Evolutionary conservation across 2,329 filamentous ascomycete species (phyloP).

Genomic region (Alternaria rosae): DNA sequence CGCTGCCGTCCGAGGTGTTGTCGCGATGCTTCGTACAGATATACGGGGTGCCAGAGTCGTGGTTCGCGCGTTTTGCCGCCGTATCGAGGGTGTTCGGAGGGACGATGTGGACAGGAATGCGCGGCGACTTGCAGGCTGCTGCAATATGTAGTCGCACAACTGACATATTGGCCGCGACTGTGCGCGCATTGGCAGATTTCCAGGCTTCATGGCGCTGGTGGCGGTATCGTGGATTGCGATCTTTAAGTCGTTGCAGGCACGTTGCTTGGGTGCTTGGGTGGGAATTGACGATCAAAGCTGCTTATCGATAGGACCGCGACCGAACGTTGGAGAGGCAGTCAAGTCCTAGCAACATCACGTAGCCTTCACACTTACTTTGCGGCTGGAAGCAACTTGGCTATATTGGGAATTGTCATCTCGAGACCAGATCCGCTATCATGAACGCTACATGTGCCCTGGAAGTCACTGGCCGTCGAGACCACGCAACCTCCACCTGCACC

Average conservation of each 20-base stretch:
- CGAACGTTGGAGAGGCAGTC: not conserved
- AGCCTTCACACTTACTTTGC: not conserved
- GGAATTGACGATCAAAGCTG: not conserved
- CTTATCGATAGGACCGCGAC: not conserved
- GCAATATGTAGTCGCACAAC: constrained; percentile 43
- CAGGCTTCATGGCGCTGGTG: constrained; percentile 38
- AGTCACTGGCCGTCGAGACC: not conserved
- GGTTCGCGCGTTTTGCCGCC: constrained; percentile 29
- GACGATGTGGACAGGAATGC: constrained; percentile 35
- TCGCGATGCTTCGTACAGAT: constrained; percentile 30
- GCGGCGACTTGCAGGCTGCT: constrained; percentile 39
- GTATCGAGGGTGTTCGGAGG: constrained; percentile 34
- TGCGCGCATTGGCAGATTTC: constrained; percentile 34
- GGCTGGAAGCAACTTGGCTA: not conserved
- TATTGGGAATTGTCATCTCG: not conserved
- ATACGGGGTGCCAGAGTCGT: constrained; percentile 25
- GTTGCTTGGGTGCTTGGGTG: constrained; percentile 43
- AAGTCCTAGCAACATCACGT: not conserved
- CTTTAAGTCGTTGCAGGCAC: not conserved
- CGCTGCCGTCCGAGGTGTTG: constrained; percentile 21
- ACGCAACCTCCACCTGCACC: not conserved
- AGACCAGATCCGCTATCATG: not conserved
- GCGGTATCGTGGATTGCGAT: not conserved
- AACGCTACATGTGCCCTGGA: not conserved
- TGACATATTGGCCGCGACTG: constrained; percentile 43